phyloP scores from a whole-genome alignment of 345 rosid genomes.

The Lumnitzera racemosa region DNA sequence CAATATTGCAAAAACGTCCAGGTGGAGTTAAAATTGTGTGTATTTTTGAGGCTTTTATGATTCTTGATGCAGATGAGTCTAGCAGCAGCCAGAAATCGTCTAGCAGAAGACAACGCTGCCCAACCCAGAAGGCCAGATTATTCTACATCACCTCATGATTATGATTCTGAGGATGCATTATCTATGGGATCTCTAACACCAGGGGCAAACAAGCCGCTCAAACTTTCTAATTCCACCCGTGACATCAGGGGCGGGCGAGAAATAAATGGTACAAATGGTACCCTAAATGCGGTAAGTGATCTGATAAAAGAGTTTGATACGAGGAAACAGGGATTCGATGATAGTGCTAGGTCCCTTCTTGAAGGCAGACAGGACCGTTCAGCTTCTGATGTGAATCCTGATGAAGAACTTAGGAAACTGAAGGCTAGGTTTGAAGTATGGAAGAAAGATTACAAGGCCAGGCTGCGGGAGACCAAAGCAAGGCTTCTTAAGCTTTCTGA shows the following conservation, averaged over 20 bases:
- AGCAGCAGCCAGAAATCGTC: constrained; percentile 67
- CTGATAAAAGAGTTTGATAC: constrained; percentile 75
- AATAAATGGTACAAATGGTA: constrained; percentile 55
- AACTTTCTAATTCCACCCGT: constrained; percentile 22
- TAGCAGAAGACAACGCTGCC: constrained; percentile 42
- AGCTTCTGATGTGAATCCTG: constrained; percentile 31
- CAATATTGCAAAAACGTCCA: not conserved
- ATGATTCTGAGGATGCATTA: constrained; percentile 62
- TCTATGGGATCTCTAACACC: constrained; percentile 62
- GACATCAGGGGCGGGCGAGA: constrained; percentile 44
- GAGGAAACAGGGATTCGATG: constrained; percentile 55
- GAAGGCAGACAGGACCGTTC: constrained; percentile 38
- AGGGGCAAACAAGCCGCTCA: constrained; percentile 48
- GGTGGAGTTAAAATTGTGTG: not conserved
- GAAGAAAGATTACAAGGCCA: constrained; percentile 81
- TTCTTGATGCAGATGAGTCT: constrained; percentile 54
- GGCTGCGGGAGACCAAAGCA: constrained; percentile 59
- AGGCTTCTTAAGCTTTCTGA: constrained; percentile 55
- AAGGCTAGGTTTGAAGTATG: constrained; percentile 63
- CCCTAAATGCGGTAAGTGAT: constrained; percentile 36
- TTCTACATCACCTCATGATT: constrained; percentile 45
- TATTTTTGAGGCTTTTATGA: not conserved
- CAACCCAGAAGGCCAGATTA: constrained; percentile 47
- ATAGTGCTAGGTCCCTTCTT: constrained; percentile 44
- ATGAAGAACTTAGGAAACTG: constrained; percentile 55